Base-by-base conservation (phyloP, 2,329 filamentous ascomycete genomes). In the Zymoseptoria ardabiliae region DNA sequence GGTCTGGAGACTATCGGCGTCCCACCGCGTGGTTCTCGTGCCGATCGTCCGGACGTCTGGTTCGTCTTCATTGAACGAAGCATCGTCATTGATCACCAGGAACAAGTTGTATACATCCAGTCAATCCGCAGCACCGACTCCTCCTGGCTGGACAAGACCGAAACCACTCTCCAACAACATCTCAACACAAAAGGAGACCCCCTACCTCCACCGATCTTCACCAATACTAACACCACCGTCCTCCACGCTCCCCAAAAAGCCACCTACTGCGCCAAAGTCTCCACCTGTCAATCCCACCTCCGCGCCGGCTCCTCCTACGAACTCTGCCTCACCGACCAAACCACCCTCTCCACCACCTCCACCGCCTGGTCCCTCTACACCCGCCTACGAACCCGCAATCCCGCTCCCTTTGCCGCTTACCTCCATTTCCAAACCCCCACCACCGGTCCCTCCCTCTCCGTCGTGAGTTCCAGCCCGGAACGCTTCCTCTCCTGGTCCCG, bases 381-480 rank as follows among this genome's bases (percentile, higher is more conserved):
- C 51, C 79, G 82, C 1, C 81, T 96, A 1, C 84, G 88, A 35
- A 76, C 78, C 3, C 81, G 83, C 52, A 94, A 96, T 61, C 89
- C 91, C 0, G 90, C 91, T 0, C 89, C 91, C 0, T 96, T 96
- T 75, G 89, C 89, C 22, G 91, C 90, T 0, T 96, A 89, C 71
- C 77, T 96, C 58, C 85, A 84, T 10, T 81, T 97, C 17, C 83
- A 84, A 2, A 74, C 76, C 30, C 11, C 49, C 20, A 54, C 55
- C 19, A 28, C 62, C 10, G 53, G 53, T 2, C 57, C 64, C 20
- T 74, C 73, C 25, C 65, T 78, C 3, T 91, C 90, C 1, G 81
- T 97, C 28, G 79, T 96, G 51, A 89, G 88, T 73, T 89, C 87
- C 68, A 96, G 90, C 3, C 93, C 93, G 0, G 93, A 97, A 75